phyloP scores from a whole-genome alignment of 148 eudicot species.

The Chenopodium formosanum region DNA sequence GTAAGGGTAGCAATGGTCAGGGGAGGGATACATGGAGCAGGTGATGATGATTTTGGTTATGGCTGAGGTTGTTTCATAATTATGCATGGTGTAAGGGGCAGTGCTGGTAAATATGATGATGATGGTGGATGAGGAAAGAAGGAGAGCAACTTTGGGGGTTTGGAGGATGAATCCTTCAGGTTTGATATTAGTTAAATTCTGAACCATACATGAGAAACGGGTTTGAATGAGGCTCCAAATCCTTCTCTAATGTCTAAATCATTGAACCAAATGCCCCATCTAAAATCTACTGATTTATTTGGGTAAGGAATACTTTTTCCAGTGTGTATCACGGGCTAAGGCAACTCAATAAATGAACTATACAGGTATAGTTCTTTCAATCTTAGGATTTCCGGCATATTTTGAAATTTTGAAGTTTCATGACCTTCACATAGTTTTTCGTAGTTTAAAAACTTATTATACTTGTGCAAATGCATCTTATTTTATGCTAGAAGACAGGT shows the following conservation, averaged over 20 bases:
- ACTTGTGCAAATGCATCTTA: neutral
- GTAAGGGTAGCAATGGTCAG: neutral
- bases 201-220: neutral
- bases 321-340: too few relatives aligned
- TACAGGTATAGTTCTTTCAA: too few relatives aligned
- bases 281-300: too few relatives aligned
- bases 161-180: neutral
- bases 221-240: neutral
- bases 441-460: neutral
- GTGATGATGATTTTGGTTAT: neutral
- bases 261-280: neutral
- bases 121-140: neutral
- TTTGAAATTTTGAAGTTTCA: too few relatives aligned
- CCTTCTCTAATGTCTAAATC: neutral
- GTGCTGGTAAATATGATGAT: neutral
- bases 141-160: neutral
- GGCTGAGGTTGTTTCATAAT: neutral
- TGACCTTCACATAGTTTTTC: neutral
- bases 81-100: neutral
- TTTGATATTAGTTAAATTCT: neutral
- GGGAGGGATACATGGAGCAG: neutral
- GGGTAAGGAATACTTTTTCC: neutral
- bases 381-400: too few relatives aligned
- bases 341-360: too few relatives aligned
- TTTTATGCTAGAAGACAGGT: neutral